A percentile compares a stretch with the other conserved stretches of the same genome.
Conservation (phyloP, 495 filamentous ascomycete genomes). For the Copromyces sp. region DNA sequence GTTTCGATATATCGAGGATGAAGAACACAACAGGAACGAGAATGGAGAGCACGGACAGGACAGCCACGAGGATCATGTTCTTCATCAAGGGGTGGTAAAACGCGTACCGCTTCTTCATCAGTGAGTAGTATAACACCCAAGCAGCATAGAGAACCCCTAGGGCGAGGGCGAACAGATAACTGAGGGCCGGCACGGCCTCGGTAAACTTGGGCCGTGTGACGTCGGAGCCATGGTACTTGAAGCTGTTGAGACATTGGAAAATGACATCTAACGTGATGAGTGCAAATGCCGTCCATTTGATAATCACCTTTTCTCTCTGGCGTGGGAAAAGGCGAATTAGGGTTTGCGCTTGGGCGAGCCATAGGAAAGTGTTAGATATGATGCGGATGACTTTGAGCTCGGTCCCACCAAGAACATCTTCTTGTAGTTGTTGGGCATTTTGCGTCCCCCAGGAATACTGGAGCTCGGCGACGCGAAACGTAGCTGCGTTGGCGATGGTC, state of each 20-base stretch:
- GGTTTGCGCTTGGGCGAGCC: constrained; percentile 95
- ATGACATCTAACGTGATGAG: constrained; percentile 83
- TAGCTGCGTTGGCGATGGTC: constrained; percentile 85
- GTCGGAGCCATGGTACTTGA: constrained; percentile 46
- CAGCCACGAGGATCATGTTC: constrained; percentile 79
- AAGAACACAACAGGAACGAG: constrained; percentile 93
- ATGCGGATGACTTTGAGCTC: constrained; percentile 82
- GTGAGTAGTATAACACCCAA: constrained; percentile 90
- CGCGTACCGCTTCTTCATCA: constrained; percentile 85
- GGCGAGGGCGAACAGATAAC: constrained; percentile 86
- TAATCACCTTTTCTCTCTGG: constrained; percentile 93
- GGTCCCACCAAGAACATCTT: constrained; percentile 65
- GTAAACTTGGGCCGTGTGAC: constrained; percentile 61
- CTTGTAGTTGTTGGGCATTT: constrained; percentile 62
- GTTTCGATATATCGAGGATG: constrained; percentile 81
- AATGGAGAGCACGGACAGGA: constrained; percentile 67
- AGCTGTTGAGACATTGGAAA: constrained; percentile 83
- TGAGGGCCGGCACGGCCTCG: constrained; percentile 84
- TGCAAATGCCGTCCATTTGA: constrained; percentile 95
- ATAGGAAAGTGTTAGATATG: constrained; percentile 89
- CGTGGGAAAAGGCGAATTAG: constrained; percentile 91
- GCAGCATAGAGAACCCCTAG: constrained; percentile 84
- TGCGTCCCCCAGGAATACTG: constrained; percentile 65
- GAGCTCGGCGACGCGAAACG: constrained; percentile 66
- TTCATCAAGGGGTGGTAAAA: constrained; percentile 91